Evolutionary conservation across 2,329 filamentous ascomycete genomes (phyloP), one percentile per base, ranked within the genome.

Genomic region (Nannizzia gypsea): DNA sequence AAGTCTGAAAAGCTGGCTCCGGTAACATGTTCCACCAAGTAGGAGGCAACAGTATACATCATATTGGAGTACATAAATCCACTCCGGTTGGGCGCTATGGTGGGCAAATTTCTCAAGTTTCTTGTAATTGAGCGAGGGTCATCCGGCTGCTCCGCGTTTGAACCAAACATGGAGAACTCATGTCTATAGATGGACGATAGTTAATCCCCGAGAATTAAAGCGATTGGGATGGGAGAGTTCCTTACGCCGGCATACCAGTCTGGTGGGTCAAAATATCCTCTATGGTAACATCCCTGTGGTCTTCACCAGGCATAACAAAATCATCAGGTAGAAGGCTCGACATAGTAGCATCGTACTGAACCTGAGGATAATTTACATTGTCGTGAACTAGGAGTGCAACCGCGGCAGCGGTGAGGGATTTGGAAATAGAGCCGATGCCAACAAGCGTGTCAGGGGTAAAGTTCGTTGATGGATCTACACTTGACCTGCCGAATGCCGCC

Each of bases 211-310:
- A 15, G 15, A n/a, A 13, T 31, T 56, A 6, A 56, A 36, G 26
- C 26, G 9, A 38, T 3, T n/a, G 6, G 2, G n/a, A 15, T 24
- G 6, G 22, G 28, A 56, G 26, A 15, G 17, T 56, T 63, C 79
- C 76, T 66, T 77, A 78, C 40, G 71, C 63, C 1, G 80, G 71
- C 61, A 81, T 71, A 8, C 81, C 81, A 0, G 76, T 79, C 3
- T 80, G 73, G 64, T 84, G 81, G 56, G 75, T 75, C 0, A 81
- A 71, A 1, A 79, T 76, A 60, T 84, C 82, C 59, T 83, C 78
- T 5, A 83, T 67, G 0, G 79, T 83, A 44, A 81, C 67, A 61
- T 71, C 67, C 1, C 79, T 83, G 13, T 75, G 73, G 65, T 73
- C 76, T 0, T 72, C 70, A 57, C 79, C 76, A 11, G 72, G 63